Percentiles rank a stretch among this genome's conserved stretches.
Conservation (phyloP, 2,329 filamentous ascomycete genomes). For the Fusarium burgessii region DNA sequence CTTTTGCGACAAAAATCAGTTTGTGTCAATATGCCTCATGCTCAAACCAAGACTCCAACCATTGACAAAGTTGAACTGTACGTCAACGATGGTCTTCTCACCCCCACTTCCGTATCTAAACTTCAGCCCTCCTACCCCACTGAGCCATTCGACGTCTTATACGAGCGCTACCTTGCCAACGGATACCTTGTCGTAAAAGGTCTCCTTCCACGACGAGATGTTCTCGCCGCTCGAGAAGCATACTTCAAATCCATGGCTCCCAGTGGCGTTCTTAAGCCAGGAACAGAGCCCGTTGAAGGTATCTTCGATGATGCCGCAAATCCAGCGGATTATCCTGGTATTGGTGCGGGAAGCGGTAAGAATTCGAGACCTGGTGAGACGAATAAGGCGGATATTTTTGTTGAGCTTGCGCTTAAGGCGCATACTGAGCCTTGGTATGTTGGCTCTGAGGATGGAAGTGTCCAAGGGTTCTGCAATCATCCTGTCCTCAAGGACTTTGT, state of each 20-base stretch:
- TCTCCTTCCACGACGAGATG: constrained; percentile 64
- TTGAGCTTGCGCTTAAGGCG: constrained; percentile 61
- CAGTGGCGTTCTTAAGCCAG: constrained; percentile 67
- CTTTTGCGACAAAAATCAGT: no score
- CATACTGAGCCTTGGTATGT: constrained; percentile 65
- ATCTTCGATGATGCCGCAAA: constrained; percentile 55
- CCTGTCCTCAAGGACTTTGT: constrained; percentile 62
- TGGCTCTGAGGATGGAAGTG: background rate
- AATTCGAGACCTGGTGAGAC: constrained; percentile 54
- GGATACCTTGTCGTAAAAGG: constrained; percentile 69
- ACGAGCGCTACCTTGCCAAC: constrained; percentile 42
- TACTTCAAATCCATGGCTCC: constrained; percentile 67
- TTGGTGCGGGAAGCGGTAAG: constrained; percentile 61
- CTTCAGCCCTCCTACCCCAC: background rate
- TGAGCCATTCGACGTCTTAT: background rate
- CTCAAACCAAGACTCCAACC: background rate
- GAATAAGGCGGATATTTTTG: constrained; percentile 42
- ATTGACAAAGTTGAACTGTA: background rate
- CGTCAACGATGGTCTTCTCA: background rate
- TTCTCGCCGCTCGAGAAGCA: constrained; percentile 61
- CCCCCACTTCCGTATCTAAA: background rate
- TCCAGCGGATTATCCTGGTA: constrained; percentile 43
- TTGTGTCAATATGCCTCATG: background rate
- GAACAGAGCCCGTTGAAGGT: constrained; percentile 63
- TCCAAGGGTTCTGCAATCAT: constrained; percentile 61